Evolutionary conservation across 73 alveolate genomes (phyloP).

Genomic region (Symbiodinium natans): DNA sequence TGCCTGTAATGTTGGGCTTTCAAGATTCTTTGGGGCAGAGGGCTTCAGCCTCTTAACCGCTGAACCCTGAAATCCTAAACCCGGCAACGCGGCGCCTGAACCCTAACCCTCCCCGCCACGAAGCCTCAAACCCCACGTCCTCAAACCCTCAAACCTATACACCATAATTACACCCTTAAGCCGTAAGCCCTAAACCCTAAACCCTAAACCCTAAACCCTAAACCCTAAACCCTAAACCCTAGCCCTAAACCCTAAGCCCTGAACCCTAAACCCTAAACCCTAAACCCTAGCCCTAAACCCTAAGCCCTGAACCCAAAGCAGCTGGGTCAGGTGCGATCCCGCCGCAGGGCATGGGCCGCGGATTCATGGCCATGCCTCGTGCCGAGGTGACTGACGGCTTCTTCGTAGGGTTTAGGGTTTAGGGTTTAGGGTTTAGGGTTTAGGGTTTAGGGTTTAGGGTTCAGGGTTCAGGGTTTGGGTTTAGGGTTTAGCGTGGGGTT

Average conservation of each 20-base stretch:
- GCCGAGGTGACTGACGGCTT: neutral
- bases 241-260: neutral
- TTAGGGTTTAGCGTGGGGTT: too few species aligned
- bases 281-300: neutral
- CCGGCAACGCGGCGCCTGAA: too few species aligned
- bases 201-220: neutral
- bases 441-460: too few species aligned
- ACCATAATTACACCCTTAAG: too few species aligned
- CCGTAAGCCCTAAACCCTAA: neutral
- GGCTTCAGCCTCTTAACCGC: too few species aligned
- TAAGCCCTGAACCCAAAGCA: neutral
- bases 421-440: neutral
- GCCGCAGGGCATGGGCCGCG: neutral
- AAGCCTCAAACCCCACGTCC: too few species aligned
- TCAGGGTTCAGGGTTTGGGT: too few species aligned
- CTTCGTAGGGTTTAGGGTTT: neutral
- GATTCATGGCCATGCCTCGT: neutral
- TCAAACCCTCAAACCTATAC: too few species aligned
- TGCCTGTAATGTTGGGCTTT: too few species aligned
- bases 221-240: neutral
- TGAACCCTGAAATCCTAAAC: too few species aligned
- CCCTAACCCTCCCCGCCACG: too few species aligned
- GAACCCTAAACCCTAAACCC: neutral
- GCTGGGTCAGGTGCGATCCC: neutral
- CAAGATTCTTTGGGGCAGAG: too few species aligned